Evolutionary conservation across 345 rosid genomes (phyloP).

Genomic region (Chamaenerion angustifolium): DNA sequence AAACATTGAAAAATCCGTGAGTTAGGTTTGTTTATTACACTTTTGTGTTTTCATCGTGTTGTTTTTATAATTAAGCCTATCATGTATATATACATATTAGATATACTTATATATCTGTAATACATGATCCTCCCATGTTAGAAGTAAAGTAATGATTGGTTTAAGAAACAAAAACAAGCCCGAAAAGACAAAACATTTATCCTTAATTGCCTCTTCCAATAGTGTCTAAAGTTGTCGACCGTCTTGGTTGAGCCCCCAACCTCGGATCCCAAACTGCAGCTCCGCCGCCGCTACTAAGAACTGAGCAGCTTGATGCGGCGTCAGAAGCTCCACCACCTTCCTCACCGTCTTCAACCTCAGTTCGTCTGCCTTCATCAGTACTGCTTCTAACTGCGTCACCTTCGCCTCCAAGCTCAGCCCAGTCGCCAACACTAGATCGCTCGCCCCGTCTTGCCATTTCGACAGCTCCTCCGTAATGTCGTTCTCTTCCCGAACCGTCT

Average conservation of each 20-base stretch:
- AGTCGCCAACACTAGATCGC: conserved; percentile 23
- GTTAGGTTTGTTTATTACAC: too few relatives aligned
- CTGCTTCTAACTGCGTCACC: conserved; percentile 26
- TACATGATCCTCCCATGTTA: too few relatives aligned
- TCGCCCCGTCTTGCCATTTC: conserved; percentile 65
- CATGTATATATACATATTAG: too few relatives aligned
- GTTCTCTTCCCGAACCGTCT: conserved; percentile 81
- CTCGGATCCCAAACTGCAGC: conserved; percentile 52
- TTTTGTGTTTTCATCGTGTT: too few relatives aligned
- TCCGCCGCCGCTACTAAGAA: conserved; percentile 60
- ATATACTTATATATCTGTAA: too few relatives aligned
- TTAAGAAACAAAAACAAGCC: too few relatives aligned
- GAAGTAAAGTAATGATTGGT: too few relatives aligned
- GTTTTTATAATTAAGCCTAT: too few relatives aligned
- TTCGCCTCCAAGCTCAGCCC: conserved; percentile 15
- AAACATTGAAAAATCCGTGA: too few relatives aligned
- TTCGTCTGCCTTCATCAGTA: conserved; percentile 53
- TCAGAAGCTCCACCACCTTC: conserved; percentile 41
- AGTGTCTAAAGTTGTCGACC: background rate
- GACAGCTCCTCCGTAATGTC: conserved; percentile 50
- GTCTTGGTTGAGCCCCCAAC: conserved; percentile 2
- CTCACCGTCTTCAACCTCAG: conserved; percentile 45
- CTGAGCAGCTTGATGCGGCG: conserved; percentile 57
- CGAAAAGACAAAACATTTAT: too few relatives aligned
- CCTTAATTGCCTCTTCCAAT: too few relatives aligned